Base-by-base conservation (phyloP, 2,329 filamentous ascomycete species). In the Colletotrichum chlorophyti region DNA sequence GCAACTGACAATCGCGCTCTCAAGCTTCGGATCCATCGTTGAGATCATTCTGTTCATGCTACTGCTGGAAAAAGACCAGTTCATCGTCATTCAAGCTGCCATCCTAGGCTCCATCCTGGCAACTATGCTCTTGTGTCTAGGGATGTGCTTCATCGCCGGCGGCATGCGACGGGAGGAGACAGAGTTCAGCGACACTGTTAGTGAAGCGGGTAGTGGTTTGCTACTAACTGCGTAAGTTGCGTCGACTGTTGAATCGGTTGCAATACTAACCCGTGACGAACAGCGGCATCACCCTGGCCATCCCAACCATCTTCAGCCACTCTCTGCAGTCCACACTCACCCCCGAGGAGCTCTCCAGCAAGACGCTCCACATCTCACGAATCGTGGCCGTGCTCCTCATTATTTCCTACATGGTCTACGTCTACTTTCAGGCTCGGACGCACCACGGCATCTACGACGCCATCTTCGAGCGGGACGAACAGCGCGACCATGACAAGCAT, bases 41-140 rank as follows among this genome's bases (percentile, higher is more conserved):
- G 91, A 96, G 69, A 88, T 96, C 54, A 84, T 96, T 42, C 76
- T 96, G 26, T 95, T 96, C 74, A 89, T 94, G 78, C 83, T 93
- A 3, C 76, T 96, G 40, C 79, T 95, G 5, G 71, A 70, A 10
- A 72, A 77, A 2, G 64, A 78, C 48, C 72, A 78, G 70, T 87
- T 89, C 59, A 79, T 82, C n/a, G 90, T 95, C 65, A 91, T 96
- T 65, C 86, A 91, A 68, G 91, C 91, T 50, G 91, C 92, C 23
- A 93, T 96, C 53, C 76, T 96, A 0, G 91, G 92, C 31, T 94
- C 91, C 0, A 90, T 96, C 40, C 73, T 96, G 29, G 91, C 92
- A 11, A 96, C 92, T 27, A 83, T 95, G 75, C 75, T 96, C 40
- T 79, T 96, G 1, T 96, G 91, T 65, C 74, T 96, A 23, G 92